Evolutionary conservation across 83 land plant genomes (phyloP).

Genomic region (Larix sibirica): DNA sequence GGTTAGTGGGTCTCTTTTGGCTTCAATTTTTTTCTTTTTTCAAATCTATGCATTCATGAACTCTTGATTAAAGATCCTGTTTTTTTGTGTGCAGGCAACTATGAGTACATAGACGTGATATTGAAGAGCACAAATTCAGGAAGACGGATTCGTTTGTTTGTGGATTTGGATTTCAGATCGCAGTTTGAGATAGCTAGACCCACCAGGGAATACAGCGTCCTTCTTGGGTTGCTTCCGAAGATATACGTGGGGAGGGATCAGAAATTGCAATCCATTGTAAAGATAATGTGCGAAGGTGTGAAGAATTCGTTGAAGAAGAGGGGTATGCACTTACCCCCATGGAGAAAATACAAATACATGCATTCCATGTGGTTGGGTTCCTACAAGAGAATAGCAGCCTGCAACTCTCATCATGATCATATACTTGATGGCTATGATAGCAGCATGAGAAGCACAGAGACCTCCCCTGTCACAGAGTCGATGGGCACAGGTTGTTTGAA

Average conservation of each 20-base stretch:
- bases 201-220: slow-evolving; percentile 25
- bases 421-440: too few species aligned
- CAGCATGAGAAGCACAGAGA: too few species aligned
- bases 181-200: slow-evolving; percentile 46
- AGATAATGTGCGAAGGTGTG: slow-evolving; percentile 24
- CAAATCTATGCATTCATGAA: too few species aligned
- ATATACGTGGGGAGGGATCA: slow-evolving; percentile 28
- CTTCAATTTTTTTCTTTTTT: too few species aligned
- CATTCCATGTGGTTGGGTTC: slow-evolving; percentile 12
- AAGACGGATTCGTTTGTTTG: not conserved
- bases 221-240: slow-evolving; percentile 23
- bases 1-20: too few species aligned
- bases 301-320: slow-evolving; percentile 25
- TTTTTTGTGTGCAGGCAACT: not conserved
- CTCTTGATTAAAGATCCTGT: too few species aligned
- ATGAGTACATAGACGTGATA: slow-evolving; percentile 1
- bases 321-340: slow-evolving; percentile 38
- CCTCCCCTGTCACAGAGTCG: too few species aligned
- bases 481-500: too few species aligned
- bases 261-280: slow-evolving; percentile 23
- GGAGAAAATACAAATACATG: slow-evolving; percentile 30
- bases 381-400: too few species aligned
- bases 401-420: too few species aligned
- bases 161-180: slow-evolving; percentile 31
- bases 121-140: not conserved